Conservation (phyloP, 441 rosid species). For the Erysimum cheiri region DNA sequence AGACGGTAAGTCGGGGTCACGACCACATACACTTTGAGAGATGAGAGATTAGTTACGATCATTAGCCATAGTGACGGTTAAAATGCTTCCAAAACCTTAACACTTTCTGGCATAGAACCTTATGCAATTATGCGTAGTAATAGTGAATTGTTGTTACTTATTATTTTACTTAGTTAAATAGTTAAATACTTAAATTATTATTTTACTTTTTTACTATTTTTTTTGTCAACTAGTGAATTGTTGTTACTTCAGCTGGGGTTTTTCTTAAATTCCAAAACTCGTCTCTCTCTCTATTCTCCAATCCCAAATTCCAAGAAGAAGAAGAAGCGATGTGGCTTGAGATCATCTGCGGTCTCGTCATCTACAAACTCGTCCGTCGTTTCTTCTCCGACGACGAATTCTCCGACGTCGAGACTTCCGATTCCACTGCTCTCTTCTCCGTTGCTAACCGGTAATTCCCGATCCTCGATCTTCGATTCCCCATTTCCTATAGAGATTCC, state of each 20-base stretch:
- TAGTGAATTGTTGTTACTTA: no score
- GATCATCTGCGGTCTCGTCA: slow-evolving; percentile 69
- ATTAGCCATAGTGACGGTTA: background rate
- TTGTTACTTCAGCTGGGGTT: slow-evolving; percentile 24
- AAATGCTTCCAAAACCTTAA: background rate
- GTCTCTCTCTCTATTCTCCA: background rate
- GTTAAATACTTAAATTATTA: no score
- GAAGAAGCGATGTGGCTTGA: slow-evolving; percentile 44
- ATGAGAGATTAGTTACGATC: background rate
- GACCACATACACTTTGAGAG: background rate
- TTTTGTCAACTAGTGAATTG: background rate
- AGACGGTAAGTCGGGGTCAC: background rate
- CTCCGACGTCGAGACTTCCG: slow-evolving; percentile 66
- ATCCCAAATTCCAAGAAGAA: background rate
- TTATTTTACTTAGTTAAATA: no score
- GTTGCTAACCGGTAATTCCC: slow-evolving; percentile 67
- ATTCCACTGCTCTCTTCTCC: slow-evolving; percentile 68
- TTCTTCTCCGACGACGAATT: slow-evolving; percentile 64
- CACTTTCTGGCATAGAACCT: no score
- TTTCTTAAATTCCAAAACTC: background rate
- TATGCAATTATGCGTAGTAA: no score
- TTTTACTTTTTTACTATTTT: no score
- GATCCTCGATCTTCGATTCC: background rate
- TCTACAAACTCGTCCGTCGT: slow-evolving; percentile 59
- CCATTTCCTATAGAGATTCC: slow-evolving; percentile 3